Evolutionary conservation across 225 moss, liverwort and hornwort genomes (phyloP), one percentile per base, ranked within the genome.

Genomic region (Ulota crispa): DNA sequence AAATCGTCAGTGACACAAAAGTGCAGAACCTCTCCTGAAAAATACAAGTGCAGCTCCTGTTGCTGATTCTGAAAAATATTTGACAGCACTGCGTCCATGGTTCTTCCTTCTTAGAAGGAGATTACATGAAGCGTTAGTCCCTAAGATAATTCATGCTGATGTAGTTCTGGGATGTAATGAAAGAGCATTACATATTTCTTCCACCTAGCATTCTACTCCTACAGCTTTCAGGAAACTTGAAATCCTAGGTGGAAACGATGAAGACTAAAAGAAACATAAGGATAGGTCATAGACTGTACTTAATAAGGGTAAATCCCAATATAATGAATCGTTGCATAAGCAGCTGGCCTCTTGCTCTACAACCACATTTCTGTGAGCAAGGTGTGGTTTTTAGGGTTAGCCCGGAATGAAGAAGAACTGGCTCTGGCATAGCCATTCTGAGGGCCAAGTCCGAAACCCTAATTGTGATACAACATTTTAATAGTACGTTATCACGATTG

Each of bases 21-120:
- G 72, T 64, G 39, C 39, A n/a, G 53, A 59, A 78, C 56, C 81
- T 78, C 75, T 70, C 26, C 72, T 66, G 43, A 54, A 72, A 36
- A 73, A 18, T 73, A 80, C 65, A 80, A 59, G 72, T 54, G 36
- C 28, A 50, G 3, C 68, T 68, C 37, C 26, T 68, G 45, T 39
- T 60, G 73, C 78, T 81, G 41, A 37, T 45, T 64, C 28, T 55
- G 42, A 54, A 10, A 55, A 10, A 64, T 72, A 53, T 64, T 76
- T 12, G 15, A 36, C 41, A 77, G n/a, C 21, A 60, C 11, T n/a
- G 30, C n/a, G 19, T 70, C 55, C 67, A 84, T 68, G 30, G 12
- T 13, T 28, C 34, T 3, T 67, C 71, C 76, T 55, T 75, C 78
- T 84, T 57, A 31, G 70, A 70, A 70, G 27, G 26, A 64, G 11